These are phyloP conservation scores for Endocalyx cinctus DNA, from an alignment of 2,329 filamentous ascomycete genomes.

Conservation along the genomic window DNA sequence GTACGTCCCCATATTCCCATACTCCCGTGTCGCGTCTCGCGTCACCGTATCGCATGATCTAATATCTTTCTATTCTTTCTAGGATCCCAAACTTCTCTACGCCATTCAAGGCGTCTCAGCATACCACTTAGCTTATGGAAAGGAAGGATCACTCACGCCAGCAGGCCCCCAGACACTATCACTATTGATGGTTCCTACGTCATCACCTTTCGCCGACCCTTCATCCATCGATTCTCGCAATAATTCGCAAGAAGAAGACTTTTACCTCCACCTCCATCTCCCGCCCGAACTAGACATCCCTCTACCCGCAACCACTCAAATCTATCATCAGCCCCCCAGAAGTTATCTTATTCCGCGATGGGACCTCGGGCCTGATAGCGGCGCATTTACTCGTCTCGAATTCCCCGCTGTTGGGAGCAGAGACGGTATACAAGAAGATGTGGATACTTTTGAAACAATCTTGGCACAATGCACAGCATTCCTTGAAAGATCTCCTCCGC, in stretches of 20 bases:
- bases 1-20: too few species aligned
- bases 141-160: slow-evolving; percentile 76
- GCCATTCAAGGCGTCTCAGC: slow-evolving; percentile 81
- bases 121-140: slow-evolving; percentile 85
- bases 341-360: slow-evolving; percentile 94
- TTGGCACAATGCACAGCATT: slow-evolving; percentile 97
- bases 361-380: slow-evolving; percentile 84
- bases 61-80: slow-evolving; percentile 2
- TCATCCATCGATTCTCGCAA: slow-evolving; percentile 49
- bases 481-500: slow-evolving; percentile 73
- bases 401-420: slow-evolving; percentile 73
- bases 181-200: slow-evolving; percentile 91
- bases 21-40: too few species aligned
- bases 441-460: slow-evolving; percentile 96
- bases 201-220: slow-evolving; percentile 61
- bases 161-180: slow-evolving; percentile 88
- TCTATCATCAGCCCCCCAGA: slow-evolving; percentile 89
- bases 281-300: slow-evolving; percentile 92
- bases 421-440: slow-evolving; percentile 77
- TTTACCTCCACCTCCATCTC: slow-evolving; percentile 92
- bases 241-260: slow-evolving; percentile 71
- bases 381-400: slow-evolving; percentile 88
- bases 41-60: too few species aligned
- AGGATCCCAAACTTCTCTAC: slow-evolving; percentile 64
- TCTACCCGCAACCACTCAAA: slow-evolving; percentile 90